Base-by-base conservation (phyloP, 192 early-diverging fungal species). In the Coemansia sp. region DNA sequence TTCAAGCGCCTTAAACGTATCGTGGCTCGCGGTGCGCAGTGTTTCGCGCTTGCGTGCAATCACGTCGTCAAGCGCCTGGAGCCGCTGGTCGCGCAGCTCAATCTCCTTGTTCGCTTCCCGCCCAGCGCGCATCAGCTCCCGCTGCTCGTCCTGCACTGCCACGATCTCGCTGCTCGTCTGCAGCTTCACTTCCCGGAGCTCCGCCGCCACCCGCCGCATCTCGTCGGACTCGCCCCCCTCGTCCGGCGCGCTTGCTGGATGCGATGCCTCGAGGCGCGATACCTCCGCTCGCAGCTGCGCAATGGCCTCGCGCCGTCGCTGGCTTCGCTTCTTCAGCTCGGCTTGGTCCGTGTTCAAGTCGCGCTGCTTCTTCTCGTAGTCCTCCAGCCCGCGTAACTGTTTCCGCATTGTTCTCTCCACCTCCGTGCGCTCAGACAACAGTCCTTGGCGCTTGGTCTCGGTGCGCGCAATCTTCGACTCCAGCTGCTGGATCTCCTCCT, bases 11-110 rank as follows among this genome's bases (percentile, higher is more conserved):
- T 86, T 70, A 21, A 83, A 84, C 1, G 89, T 84, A 58, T 90
- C 86, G 42, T 63, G 58, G 61, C 88, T 84, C 7, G 71, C 70
- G 4, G 72, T 50, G 21, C 74, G 56, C 39, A 98, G 67, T 0
- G 69, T 48, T 9, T 86, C 69, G 40, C 95, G 74, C 41, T 90
- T 84, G 18, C 76, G 77, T 42, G 79, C 56, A 12, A 61, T 67
- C 12, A 87, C 77, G 63, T 92, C 81, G 56, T 92, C 87, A 6
- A 95, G 71, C 11, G 77, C 81, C 6, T 77, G 68, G 16, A 91
- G 72, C 72, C 87, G 87, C 57, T 65, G 45, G 54, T 73, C 65
- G 26, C 68, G 76, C 41, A 18, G 40, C 56, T 58, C 77, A 19
- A 87, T 69, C n/a, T 85, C 68, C 4, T 11, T 21, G 41, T 61